Evolutionary conservation across 2,329 filamentous ascomycete species (phyloP).

Genomic region (Trichoderma sp.): DNA sequence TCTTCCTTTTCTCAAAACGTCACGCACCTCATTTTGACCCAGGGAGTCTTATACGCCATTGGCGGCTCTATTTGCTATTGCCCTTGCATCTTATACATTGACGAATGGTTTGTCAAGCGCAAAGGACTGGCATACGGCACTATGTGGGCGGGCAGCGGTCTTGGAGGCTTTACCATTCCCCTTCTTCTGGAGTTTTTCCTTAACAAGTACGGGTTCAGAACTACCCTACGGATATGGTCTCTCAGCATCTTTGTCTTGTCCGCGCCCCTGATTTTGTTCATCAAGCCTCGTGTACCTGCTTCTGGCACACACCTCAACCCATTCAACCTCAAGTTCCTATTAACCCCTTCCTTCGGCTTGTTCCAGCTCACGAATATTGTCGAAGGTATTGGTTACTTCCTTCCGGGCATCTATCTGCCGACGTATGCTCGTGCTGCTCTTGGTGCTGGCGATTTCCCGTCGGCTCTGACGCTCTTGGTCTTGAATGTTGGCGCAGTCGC

Average conservation of each 20-base stretch:
- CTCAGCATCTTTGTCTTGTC: slow-evolving; percentile 54
- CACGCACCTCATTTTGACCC: slow-evolving; percentile 59
- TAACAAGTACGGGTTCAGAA: slow-evolving; percentile 53
- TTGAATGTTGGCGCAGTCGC: slow-evolving; percentile 64
- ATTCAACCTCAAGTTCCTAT: slow-evolving; percentile 55
- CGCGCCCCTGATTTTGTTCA: slow-evolving; percentile 58
- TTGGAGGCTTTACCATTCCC: slow-evolving; percentile 53
- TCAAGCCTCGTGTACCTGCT: slow-evolving; percentile 58
- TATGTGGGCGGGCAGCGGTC: slow-evolving; percentile 60
- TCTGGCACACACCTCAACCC: slow-evolving; percentile 44
- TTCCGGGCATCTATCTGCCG: slow-evolving; percentile 65
- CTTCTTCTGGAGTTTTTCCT: slow-evolving; percentile 59
- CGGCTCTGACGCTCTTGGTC: slow-evolving; percentile 60
- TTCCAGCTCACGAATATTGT: slow-evolving; percentile 61
- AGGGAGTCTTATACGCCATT: slow-evolving; percentile 64
- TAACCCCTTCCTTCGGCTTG: slow-evolving; percentile 57
- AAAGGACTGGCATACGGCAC: slow-evolving; percentile 66
- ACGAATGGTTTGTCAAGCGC: slow-evolving; percentile 64
- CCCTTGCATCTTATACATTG: slow-evolving; percentile 61
- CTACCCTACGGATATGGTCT: slow-evolving; percentile 59
- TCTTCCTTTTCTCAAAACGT: slow-evolving; percentile 58
- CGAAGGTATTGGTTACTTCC: slow-evolving; percentile 65
- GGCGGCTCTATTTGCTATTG: slow-evolving; percentile 60
- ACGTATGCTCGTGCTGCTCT: slow-evolving; percentile 57
- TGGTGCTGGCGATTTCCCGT: slow-evolving; percentile 51